These are phyloP conservation scores for Rhodosporidiobolus sp. DNA, from an alignment of 768 basidiomycete genomes.

Conservation along the genomic window DNA sequence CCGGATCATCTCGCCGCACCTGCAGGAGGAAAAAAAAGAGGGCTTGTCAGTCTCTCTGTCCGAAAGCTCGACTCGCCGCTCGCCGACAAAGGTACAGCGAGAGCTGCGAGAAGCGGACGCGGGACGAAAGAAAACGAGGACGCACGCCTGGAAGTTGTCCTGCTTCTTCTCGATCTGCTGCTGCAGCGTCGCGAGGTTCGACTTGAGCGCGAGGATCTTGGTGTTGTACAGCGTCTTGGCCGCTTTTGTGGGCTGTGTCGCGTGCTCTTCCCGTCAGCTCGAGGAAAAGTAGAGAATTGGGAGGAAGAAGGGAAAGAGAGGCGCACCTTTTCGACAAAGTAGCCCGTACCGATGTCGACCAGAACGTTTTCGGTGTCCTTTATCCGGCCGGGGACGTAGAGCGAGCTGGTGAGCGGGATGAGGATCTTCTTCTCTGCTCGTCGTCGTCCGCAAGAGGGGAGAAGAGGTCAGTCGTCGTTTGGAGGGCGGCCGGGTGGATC, in stretches of 20 bases:
- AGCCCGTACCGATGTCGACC: constrained; percentile 93
- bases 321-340: constrained; percentile 87
- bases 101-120: background rate
- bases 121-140: background rate
- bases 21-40: constrained; percentile 27
- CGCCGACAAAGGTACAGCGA: no score
- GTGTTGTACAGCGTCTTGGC: constrained; percentile 74
- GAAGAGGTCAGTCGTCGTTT: fast-evolving
- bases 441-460: background rate
- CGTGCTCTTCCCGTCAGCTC: no score
- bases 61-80: no score
- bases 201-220: constrained; percentile 76
- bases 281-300: background rate
- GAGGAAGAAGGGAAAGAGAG: background rate
- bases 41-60: no score
- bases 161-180: constrained; percentile 86
- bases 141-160: constrained; percentile 54
- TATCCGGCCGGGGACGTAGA: constrained; percentile 91
- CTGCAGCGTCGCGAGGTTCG: constrained; percentile 80
- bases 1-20: constrained; percentile 32
- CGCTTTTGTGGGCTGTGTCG: constrained; percentile 74
- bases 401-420: constrained; percentile 87
- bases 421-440: constrained; percentile 75
- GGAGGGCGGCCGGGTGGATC: no score
- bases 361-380: constrained; percentile 79